Conservation (phyloP, 2,329 filamentous ascomycete species). For the Ceratocystiopsis brevicomis region DNA sequence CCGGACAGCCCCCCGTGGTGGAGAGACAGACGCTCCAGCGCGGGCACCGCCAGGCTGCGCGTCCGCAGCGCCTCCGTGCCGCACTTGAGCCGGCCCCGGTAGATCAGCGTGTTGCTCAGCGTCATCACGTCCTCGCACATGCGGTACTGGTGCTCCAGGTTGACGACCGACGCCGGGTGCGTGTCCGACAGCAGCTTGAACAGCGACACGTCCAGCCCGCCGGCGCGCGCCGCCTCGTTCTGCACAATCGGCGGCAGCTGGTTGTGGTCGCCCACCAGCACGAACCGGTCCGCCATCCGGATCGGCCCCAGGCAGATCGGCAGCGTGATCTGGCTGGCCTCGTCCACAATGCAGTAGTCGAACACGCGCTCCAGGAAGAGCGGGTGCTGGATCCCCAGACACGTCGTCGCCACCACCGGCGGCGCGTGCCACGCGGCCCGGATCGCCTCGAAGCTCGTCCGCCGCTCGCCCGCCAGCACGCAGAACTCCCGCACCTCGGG, state of each 20-base stretch:
- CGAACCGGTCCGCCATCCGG: constrained; percentile 78
- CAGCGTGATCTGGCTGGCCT: constrained; percentile 91
- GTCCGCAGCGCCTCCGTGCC: constrained; percentile 59
- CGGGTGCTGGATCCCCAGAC: constrained; percentile 74
- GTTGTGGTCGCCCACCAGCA: constrained; percentile 91
- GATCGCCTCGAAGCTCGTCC: constrained; percentile 65
- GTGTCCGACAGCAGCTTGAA: constrained; percentile 86
- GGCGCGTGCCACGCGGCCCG: constrained; percentile 67
- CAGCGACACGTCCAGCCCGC: constrained; percentile 77
- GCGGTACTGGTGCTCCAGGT: constrained; percentile 86
- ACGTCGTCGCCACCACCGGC: constrained; percentile 85
- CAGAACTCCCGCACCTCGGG: constrained; percentile 74
- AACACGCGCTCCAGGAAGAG: constrained; percentile 80
- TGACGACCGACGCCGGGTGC: constrained; percentile 75
- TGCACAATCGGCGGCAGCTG: constrained; percentile 88
- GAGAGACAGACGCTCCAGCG: constrained; percentile 38
- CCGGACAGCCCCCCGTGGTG: constrained; percentile 24
- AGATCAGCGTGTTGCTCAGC: constrained; percentile 82
- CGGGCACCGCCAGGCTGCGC: constrained; percentile 48
- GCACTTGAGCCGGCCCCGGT: constrained; percentile 76
- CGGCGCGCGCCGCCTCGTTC: constrained; percentile 69
- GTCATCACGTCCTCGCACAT: constrained; percentile 98
- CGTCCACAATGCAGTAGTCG: constrained; percentile 96
- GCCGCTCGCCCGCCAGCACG: constrained; percentile 54
- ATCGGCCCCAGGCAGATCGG: constrained; percentile 90